Conservation (phyloP, 108 stramenopile species). For the Bacterosira constricta region DNA sequence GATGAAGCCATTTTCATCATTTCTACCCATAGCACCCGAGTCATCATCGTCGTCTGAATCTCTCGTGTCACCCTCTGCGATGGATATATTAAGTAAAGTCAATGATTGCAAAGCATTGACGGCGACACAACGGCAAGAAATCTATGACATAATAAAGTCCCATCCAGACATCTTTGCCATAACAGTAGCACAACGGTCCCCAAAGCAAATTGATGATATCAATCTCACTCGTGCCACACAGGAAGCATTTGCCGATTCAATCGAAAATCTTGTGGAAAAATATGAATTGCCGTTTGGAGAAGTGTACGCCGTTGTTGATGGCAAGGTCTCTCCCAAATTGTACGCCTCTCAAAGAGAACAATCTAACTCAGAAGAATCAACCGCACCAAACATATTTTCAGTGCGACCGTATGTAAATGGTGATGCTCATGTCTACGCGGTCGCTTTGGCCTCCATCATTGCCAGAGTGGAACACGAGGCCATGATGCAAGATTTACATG, state of each 20-base stretch:
- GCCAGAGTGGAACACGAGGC: constrained; percentile 62
- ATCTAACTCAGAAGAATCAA: neutral
- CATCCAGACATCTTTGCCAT: constrained; percentile 56
- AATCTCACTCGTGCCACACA: constrained; percentile 59
- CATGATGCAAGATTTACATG: constrained; percentile 44
- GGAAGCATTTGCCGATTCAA: constrained; percentile 70
- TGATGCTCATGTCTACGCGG: constrained; percentile 70
- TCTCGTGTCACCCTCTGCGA: constrained; percentile 2
- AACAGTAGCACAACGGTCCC: constrained; percentile 46
- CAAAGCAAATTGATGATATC: constrained; percentile 60
- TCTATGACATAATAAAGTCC: constrained; percentile 55
- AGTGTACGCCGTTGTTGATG: constrained; percentile 77
- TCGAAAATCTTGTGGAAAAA: constrained; percentile 57
- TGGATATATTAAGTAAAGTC: constrained; percentile 40
- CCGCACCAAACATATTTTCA: constrained; percentile 29
- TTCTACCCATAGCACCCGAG: neutral
- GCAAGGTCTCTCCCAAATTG: constrained; percentile 68
- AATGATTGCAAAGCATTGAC: constrained; percentile 71
- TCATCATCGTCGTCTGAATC: neutral
- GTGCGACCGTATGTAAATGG: constrained; percentile 74
- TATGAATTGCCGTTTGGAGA: constrained; percentile 24
- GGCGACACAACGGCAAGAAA: constrained; percentile 41
- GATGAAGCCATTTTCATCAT: constrained; percentile 23
- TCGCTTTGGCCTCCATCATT: constrained; percentile 75
- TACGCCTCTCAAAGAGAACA: constrained; percentile 11